Evolutionary conservation across 805 yeast species (phyloP).

Genomic region (Lachancea thermotolerans): DNA sequence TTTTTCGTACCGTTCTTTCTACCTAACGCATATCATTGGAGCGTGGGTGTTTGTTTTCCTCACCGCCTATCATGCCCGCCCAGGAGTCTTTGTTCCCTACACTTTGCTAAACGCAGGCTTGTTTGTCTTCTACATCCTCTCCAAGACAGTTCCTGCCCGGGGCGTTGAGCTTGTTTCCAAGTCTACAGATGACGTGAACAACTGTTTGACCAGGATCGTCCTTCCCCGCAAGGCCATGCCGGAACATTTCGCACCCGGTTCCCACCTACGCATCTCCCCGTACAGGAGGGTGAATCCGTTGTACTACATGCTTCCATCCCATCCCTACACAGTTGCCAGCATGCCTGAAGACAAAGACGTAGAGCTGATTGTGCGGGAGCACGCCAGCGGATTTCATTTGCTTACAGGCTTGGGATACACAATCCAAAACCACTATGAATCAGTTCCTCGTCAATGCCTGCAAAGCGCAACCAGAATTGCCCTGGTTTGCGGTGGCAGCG

Average conservation of each 20-base stretch:
- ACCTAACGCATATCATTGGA: constrained; percentile 47
- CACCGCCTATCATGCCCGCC: constrained; percentile 61
- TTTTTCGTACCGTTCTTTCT: constrained; percentile 46
- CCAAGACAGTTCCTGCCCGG: constrained; percentile 13
- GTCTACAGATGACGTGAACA: constrained; percentile 12
- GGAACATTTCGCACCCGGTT: constrained; percentile 40
- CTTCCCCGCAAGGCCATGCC: constrained; percentile 26
- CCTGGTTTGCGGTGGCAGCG: constrained; percentile 68
- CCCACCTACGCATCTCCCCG: constrained; percentile 49
- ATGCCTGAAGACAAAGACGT: constrained; percentile 35
- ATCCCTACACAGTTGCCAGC: constrained; percentile 60
- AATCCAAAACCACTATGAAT: constrained; percentile 37
- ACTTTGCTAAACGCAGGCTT: constrained; percentile 19
- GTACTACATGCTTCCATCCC: constrained; percentile 50
- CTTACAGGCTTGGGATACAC: constrained; percentile 32
- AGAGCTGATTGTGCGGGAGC: constrained; percentile 40
- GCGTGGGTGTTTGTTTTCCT: constrained; percentile 40
- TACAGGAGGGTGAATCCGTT: constrained; percentile 32
- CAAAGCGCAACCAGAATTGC: constrained; percentile 43
- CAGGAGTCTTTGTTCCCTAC: constrained; percentile 44
- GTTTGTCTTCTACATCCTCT: constrained; percentile 14
- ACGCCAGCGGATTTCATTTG: constrained; percentile 27
- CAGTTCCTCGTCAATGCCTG: constrained; percentile 38
- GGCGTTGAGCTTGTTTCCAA: constrained; percentile 12
- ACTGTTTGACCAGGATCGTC: constrained; percentile 19